Evolutionary conservation across 2,329 filamentous ascomycete genomes (phyloP), one percentile per base, ranked within the genome.

Genomic region (Metarhizium brunneum): DNA sequence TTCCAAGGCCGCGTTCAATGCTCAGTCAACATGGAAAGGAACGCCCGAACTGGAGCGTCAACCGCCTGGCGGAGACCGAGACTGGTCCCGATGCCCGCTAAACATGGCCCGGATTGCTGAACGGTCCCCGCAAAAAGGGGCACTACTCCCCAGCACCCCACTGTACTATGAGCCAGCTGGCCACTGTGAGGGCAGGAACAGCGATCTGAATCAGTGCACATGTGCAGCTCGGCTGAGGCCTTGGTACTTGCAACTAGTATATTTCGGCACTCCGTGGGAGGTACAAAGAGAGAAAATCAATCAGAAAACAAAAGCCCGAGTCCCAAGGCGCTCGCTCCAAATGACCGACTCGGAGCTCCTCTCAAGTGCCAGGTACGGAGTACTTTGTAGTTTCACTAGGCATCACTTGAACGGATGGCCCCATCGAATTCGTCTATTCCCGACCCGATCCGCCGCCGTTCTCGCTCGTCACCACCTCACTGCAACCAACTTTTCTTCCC

Each of bases 361-460:
- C 35, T 10, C 35, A 36, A 13, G 35, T 13, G 35, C 3, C 35
- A 36, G 35, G 13, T 36, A 36, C 6, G 6, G 6, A 36, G 35
- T 36, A 36, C 35, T 36, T 36, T 13, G 35, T 13, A 36, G 35
- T 5, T 36, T 36, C 35, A 16, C 11, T 10, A 11, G 18, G n/a
- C 38, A 20, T 45, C 11, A 16, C 6, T 20, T 20, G 16, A 7
- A 45, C 25, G 3, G 4, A 48, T 48, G 16, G 50, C 36, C 40
- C 50, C 50, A 52, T 38, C 51, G 8, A 53, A 8, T 36, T 25
- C 36, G 13, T 55, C 40, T 47, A 55, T 55, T 55, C 40, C 48
- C 53, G 53, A 55, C 40, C 53, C 48, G 16, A 29, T 20, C 38
- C 53, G 53, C 32, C 32, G 32, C 48, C 53, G 14, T 38, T 52